phyloP scores from a whole-genome alignment of 352 stramenopile genomes.

The Phytophthora capsici region DNA sequence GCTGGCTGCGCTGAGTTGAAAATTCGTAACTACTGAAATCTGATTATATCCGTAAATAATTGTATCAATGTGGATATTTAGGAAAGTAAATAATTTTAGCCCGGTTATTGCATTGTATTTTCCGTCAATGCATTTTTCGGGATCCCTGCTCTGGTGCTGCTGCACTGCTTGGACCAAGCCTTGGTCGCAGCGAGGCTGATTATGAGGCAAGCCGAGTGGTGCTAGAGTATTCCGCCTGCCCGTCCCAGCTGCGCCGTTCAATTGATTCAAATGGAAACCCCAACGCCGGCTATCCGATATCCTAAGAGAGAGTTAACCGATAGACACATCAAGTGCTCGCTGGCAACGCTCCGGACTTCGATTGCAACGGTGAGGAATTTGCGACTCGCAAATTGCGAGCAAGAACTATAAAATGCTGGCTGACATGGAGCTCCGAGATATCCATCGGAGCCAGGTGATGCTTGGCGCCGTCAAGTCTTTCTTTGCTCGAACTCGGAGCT shows the following conservation, averaged over 20 bases:
- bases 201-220: conserved; percentile 6
- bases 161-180: neutral
- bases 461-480: conserved; percentile 7
- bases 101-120: no score
- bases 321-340: conserved; percentile 14
- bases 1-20: no score
- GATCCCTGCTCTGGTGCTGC: no score
- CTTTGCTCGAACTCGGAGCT: conserved; percentile 1
- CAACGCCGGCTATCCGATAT: neutral
- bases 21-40: no score
- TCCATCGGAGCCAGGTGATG: neutral
- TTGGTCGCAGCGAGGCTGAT: conserved; percentile 3
- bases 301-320: neutral
- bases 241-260: conserved; percentile 7
- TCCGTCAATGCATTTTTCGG: no score
- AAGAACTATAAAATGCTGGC: no score
- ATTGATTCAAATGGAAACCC: no score
- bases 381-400: no score
- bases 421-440: conserved; percentile 3
- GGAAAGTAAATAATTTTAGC: no score
- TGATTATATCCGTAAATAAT: no score
- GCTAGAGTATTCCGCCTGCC: conserved; percentile 25
- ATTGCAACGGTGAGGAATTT: no score
- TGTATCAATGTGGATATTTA: no score
- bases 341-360: neutral